Percentiles rank a stretch among this genome's conserved stretches.
These are phyloP conservation scores for Xenoacremonium recifei DNA, from an alignment of 2,329 filamentous ascomycete genomes.

Conservation along the genomic window DNA sequence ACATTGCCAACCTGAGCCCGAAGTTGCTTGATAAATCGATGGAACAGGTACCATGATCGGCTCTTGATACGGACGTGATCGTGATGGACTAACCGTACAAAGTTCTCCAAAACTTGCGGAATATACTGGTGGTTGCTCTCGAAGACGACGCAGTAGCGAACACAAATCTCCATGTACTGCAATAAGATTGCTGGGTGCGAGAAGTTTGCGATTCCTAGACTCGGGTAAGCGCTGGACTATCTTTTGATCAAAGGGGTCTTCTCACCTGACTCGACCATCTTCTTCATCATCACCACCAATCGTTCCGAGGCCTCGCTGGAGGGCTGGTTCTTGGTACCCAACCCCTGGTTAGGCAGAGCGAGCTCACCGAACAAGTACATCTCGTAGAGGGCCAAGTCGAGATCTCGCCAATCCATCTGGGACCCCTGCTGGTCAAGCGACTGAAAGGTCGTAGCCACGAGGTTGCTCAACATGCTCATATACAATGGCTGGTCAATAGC, in stretches of 20 bases:
- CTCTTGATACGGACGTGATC: conserved; percentile 82
- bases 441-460: conserved; percentile 86
- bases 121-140: conserved; percentile 81
- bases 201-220: conserved; percentile 74
- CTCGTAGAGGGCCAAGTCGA: conserved; percentile 90
- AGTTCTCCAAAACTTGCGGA: conserved; percentile 83
- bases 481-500: conserved; percentile 86
- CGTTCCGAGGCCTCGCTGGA: conserved; percentile 77
- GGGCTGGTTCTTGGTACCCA: conserved; percentile 83
- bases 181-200: conserved; percentile 88
- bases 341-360: conserved; percentile 80
- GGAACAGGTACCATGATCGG: conserved; percentile 96
- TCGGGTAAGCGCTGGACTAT: neutral
- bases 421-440: conserved; percentile 71
- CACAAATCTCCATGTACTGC: conserved; percentile 98
- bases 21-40: conserved; percentile 86
- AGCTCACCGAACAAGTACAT: conserved; percentile 96
- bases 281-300: conserved; percentile 87
- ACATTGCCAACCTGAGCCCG: conserved; percentile 82
- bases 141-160: conserved; percentile 90
- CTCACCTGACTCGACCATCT: conserved; percentile 93
- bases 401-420: conserved; percentile 87
- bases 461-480: conserved; percentile 80
- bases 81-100: conserved; percentile 87
- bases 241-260: conserved; percentile 53